These are phyloP conservation scores for Heteromeles arbutifolia DNA, from an alignment of 306 rosid species.

Conservation along the genomic window DNA sequence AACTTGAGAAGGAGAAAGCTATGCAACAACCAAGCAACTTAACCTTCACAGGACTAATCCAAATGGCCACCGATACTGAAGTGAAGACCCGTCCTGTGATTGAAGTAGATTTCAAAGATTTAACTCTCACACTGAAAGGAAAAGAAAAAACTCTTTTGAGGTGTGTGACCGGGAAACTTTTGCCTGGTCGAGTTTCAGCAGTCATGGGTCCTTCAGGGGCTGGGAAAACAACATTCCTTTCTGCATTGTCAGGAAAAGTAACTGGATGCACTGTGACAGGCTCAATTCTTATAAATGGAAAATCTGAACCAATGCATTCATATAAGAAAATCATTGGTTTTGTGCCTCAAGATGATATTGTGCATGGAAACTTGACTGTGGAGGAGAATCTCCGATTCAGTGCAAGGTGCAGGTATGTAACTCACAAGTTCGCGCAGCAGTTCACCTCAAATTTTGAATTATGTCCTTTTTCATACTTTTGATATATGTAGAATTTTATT, in stretches of 20 bases:
- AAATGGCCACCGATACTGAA: conserved; percentile 61
- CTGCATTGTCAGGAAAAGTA: conserved; percentile 70
- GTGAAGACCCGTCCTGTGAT: conserved; percentile 53
- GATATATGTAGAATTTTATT: not conserved
- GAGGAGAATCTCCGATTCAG: conserved; percentile 85
- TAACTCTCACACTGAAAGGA: conserved; percentile 65
- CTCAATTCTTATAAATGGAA: conserved; percentile 64
- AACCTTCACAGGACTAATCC: conserved; percentile 71
- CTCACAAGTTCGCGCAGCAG: not conserved
- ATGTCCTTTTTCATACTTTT: not conserved
- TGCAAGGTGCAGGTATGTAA: conserved; percentile 75
- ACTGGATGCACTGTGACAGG: conserved; percentile 61
- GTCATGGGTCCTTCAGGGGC: conserved; percentile 96
- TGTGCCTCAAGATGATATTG: conserved; percentile 90
- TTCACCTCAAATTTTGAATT: not conserved
- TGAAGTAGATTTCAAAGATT: conserved; percentile 68
- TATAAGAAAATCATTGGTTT: conserved; percentile 69
- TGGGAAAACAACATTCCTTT: conserved; percentile 84
- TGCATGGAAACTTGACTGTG: conserved; percentile 83
- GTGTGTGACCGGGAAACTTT: conserved; percentile 63
- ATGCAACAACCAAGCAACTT: conserved; percentile 64
- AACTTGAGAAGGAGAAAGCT: conserved; percentile 79
- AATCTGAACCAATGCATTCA: conserved; percentile 50
- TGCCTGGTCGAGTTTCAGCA: conserved; percentile 76
- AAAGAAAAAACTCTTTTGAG: conserved; percentile 54